phyloP scores from a whole-genome alignment of 108 stramenopile species.

The Cyclotella sp. region DNA sequence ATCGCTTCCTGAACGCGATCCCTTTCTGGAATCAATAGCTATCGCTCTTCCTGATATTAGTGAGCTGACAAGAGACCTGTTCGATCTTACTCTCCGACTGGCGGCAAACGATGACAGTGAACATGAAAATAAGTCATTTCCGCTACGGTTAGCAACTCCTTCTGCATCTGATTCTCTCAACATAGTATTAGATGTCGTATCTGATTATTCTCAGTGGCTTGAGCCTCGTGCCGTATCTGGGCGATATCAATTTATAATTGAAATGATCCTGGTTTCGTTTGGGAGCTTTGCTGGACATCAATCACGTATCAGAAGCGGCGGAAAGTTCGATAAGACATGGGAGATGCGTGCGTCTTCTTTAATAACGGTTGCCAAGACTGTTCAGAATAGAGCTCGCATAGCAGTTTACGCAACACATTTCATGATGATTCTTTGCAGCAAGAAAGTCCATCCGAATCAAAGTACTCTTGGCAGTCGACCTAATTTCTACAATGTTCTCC shows the following conservation, averaged over 20 bases:
- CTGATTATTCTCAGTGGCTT: slow-evolving; percentile 48
- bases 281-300: slow-evolving; percentile 4
- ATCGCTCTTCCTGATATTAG: slow-evolving; percentile 38
- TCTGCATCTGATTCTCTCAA: slow-evolving; percentile 43
- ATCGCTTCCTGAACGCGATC: background rate
- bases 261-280: slow-evolving; percentile 26
- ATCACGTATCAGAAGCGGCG: background rate
- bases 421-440: slow-evolving; percentile 34
- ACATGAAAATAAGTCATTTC: slow-evolving; percentile 33
- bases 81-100: slow-evolving; percentile 44
- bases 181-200: slow-evolving; percentile 37
- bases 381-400: slow-evolving; percentile 31
- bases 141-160: slow-evolving; percentile 34
- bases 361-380: slow-evolving; percentile 20
- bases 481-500: slow-evolving; percentile 37
- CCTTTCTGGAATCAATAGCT: slow-evolving; percentile 22
- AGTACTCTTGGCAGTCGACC: background rate
- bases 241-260: slow-evolving; percentile 33
- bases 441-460: background rate
- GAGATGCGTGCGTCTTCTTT: slow-evolving; percentile 30
- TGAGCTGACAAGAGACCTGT: slow-evolving; percentile 46
- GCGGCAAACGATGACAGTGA: slow-evolving; percentile 43
- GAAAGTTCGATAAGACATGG: slow-evolving; percentile 10
- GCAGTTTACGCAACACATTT: slow-evolving; percentile 43
- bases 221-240: slow-evolving; percentile 20